Base-by-base conservation (phyloP, 2,329 filamentous ascomycete species). In the Arthroderma uncinatum region DNA sequence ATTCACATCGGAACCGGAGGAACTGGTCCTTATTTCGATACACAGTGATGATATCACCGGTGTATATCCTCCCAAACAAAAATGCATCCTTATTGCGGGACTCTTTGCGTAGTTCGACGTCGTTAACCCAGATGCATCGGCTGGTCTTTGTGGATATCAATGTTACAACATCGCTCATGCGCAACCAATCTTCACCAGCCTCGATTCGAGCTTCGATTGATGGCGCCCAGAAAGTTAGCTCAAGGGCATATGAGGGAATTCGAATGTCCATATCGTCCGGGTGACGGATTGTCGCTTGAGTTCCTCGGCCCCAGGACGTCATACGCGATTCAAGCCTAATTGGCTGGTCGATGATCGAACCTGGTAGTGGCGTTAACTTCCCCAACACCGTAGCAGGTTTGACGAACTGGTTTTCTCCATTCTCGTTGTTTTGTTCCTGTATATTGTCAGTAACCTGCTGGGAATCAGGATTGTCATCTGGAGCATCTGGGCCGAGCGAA, bases 121-220 rank as follows among this genome's bases (percentile, higher is more conserved):
- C 83, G 65, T 96, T 96, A 66, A 97, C 78, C 62, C 76, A 79
- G 60, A 96, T 88, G 19, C 89, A 88, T 28, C 78, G 76, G 5
- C 83, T 85, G 2, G 88, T 86, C 64, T 90, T 89, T 2, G 89
- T 94, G 0, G 86, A 85, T 54, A 96, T 83, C 60, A 90, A 86
- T 2, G 82, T 79, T 64, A 84, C 84, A 1, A 84, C 75, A 10
- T 81, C 79, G 1, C 78, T 70, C 1, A 82, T 64, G 14, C 70
- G 71, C 8, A 74, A 77, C 74, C 77, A 83, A 57, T 79, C 77
- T 66, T 80, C 81, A 54, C 79, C 79, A 36, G 75, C 75, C 21
- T 80, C 78, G 52, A 76, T 78, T 53, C 75, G 75, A 6, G 79
- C 76, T 58, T 88, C 85, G 58, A 85, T 84, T 9, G 81, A 81